A percentile compares a stretch with the other conserved stretches of the same genome.
These are phyloP conservation scores for Plasmodium inui DNA, from an alignment of 169 alveolate genomes.

Conservation along the genomic window DNA sequence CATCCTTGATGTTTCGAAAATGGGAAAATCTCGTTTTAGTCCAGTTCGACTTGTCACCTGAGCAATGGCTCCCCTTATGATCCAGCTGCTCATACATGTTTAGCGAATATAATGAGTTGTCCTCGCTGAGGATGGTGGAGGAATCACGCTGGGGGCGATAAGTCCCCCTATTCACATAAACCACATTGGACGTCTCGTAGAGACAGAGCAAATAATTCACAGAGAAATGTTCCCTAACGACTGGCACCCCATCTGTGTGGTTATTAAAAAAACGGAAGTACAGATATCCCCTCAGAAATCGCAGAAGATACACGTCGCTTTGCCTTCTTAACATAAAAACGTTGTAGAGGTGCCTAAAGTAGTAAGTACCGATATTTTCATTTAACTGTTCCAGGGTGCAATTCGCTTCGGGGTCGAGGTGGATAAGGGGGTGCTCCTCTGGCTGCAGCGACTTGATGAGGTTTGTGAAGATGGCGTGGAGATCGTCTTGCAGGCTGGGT, in stretches of 20 bases:
- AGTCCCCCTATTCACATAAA: not conserved
- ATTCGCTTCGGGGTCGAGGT: not conserved
- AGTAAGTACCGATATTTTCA: constrained; percentile 14
- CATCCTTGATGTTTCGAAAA: constrained; percentile 29
- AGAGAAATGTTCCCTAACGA: not conserved
- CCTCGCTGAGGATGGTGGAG: constrained; percentile 12
- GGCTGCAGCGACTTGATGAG: not conserved
- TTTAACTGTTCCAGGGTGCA: constrained; percentile 34
- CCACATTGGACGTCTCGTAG: constrained; percentile 7
- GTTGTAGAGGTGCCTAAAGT: constrained; percentile 37
- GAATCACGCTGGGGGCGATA: not conserved
- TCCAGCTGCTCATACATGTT: not conserved
- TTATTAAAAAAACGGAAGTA: constrained; percentile 17
- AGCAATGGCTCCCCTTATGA: not conserved
- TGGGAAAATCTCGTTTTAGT: not conserved
- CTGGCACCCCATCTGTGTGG: not conserved
- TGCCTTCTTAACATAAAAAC: constrained; percentile 35
- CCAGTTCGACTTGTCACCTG: not conserved
- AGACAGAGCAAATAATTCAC: constrained; percentile 9
- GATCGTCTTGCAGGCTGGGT: not conserved
- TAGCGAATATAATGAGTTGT: constrained; percentile 7
- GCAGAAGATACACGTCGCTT: not conserved
- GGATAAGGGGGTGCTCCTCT: not conserved
- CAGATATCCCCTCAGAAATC: constrained; percentile 31
- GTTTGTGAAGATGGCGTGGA: constrained; percentile 17